A percentile compares a stretch with the other conserved stretches of the same genome.
Conservation (phyloP, 106 monocot species). For the Platanthera zijinensis region DNA sequence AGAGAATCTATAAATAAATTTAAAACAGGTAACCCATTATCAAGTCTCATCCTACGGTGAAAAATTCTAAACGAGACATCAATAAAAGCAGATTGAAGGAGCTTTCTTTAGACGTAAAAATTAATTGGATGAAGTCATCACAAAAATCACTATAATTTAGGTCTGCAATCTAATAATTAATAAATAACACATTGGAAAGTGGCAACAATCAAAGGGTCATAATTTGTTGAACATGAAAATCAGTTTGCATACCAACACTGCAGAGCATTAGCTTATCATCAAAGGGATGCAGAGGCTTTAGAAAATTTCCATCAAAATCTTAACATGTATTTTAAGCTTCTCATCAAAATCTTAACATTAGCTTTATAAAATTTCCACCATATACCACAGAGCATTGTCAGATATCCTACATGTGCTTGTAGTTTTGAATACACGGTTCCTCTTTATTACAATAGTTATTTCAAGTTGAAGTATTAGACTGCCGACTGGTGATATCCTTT, state of each 20-base stretch:
- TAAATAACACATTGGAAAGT: neutral
- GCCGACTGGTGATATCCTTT: neutral
- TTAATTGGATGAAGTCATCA: neutral
- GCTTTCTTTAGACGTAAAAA: too few relatives aligned
- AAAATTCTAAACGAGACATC: neutral
- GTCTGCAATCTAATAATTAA: neutral
- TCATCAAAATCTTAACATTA: neutral
- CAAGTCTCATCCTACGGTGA: neutral
- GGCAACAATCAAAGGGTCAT: conserved; percentile 1
- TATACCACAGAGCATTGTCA: neutral
- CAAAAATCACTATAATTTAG: neutral
- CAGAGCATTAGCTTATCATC: too few relatives aligned
- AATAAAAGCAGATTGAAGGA: too few relatives aligned
- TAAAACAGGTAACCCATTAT: neutral
- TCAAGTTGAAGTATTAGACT: neutral
- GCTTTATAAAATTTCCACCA: neutral
- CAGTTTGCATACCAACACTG: conserved; percentile 48
- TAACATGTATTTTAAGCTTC: neutral
- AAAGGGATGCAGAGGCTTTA: too few relatives aligned
- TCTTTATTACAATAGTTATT: neutral
- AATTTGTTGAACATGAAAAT: neutral
- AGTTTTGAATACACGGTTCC: neutral
- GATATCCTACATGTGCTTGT: too few relatives aligned
- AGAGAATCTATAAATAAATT: neutral
- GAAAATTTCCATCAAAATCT: too few relatives aligned